Percentiles rank a stretch among this genome's conserved stretches.
phyloP scores from a whole-genome alignment of 2,329 filamentous ascomycete species.

The Rutstroemia sp. region DNA sequence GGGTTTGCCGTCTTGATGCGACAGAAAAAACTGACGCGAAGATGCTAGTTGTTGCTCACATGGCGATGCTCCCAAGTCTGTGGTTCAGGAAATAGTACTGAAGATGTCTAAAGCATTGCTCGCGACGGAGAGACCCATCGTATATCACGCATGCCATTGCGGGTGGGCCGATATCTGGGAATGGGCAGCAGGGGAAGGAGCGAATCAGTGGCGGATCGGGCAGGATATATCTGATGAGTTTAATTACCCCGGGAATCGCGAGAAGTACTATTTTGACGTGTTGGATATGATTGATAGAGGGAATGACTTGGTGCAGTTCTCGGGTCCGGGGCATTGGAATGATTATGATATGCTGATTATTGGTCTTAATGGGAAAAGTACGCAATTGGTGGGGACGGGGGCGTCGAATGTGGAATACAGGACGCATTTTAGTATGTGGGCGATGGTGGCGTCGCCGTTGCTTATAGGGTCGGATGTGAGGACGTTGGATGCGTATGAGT shows the following conservation, averaged over 20 bases:
- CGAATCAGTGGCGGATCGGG: conserved; percentile 41
- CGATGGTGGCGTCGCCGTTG: conserved; percentile 18
- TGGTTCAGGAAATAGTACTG: background rate
- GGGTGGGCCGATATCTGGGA: conserved; percentile 37
- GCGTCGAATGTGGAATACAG: conserved; percentile 26
- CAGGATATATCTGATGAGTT: conserved; percentile 34
- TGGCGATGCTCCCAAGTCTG: background rate
- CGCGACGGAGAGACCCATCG: conserved; percentile 36
- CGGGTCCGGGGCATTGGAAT: conserved; percentile 42
- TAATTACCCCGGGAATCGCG: conserved; percentile 19
- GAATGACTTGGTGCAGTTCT: conserved; percentile 37
- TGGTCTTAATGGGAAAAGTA: conserved; percentile 17
- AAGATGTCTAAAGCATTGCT: conserved; percentile 11
- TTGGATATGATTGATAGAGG: conserved; percentile 41
- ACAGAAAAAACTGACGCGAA: background rate
- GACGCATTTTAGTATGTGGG: conserved; percentile 23
- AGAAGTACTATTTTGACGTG: conserved; percentile 21
- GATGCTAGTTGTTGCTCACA: background rate
- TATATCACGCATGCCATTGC: conserved; percentile 48
- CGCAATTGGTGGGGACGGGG: conserved; percentile 35
- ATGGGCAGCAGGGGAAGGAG: conserved; percentile 32
- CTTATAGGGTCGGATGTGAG: conserved; percentile 22
- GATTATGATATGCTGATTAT: conserved; percentile 32
- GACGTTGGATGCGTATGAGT: conserved; percentile 9
- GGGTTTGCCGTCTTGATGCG: no score